These are phyloP conservation scores for Phytopythium litorale DNA, from an alignment of 352 stramenopile species.

Conservation along the genomic window DNA sequence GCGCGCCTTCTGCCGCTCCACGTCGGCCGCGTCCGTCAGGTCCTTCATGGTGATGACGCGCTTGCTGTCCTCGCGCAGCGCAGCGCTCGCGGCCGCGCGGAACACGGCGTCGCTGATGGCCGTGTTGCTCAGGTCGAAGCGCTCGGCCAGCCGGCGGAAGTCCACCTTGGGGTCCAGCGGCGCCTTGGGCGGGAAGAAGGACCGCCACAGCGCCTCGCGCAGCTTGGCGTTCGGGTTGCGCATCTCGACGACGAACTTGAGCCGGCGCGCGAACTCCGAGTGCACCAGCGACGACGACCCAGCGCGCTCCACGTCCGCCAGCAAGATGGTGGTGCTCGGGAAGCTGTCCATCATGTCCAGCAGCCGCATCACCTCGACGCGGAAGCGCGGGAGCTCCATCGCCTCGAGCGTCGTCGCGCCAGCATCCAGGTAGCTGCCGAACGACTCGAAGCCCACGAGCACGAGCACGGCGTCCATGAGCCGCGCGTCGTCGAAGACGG, in stretches of 20 bases:
- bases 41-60: slow-evolving; percentile 82
- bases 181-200: slow-evolving; percentile 71
- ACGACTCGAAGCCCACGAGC: slow-evolving; percentile 85
- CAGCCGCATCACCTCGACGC: slow-evolving; percentile 68
- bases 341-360: slow-evolving; percentile 79
- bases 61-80: slow-evolving; percentile 50
- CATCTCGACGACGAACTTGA: slow-evolving; percentile 89
- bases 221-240: slow-evolving; percentile 66
- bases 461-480: slow-evolving; percentile 86
- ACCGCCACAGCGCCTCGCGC: slow-evolving; percentile 65
- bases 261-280: slow-evolving; percentile 64
- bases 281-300: slow-evolving; percentile 39
- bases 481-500: slow-evolving; percentile 83
- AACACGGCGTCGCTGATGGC: slow-evolving; percentile 84
- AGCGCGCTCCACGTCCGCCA: slow-evolving; percentile 63
- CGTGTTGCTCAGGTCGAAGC: slow-evolving; percentile 73
- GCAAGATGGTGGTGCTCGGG: slow-evolving; percentile 73
- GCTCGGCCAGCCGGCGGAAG: slow-evolving; percentile 64
- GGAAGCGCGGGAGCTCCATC: slow-evolving; percentile 65
- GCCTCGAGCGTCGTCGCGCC: slow-evolving; percentile 43
- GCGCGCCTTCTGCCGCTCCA: slow-evolving; percentile 69
- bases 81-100: slow-evolving; percentile 66
- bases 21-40: slow-evolving; percentile 61
- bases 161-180: slow-evolving; percentile 62
- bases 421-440: slow-evolving; percentile 70